Percentiles rank a stretch among this genome's conserved stretches.
Evolutionary conservation across 495 filamentous ascomycete genomes (phyloP).

Genomic region (Penicillium odoratum): DNA sequence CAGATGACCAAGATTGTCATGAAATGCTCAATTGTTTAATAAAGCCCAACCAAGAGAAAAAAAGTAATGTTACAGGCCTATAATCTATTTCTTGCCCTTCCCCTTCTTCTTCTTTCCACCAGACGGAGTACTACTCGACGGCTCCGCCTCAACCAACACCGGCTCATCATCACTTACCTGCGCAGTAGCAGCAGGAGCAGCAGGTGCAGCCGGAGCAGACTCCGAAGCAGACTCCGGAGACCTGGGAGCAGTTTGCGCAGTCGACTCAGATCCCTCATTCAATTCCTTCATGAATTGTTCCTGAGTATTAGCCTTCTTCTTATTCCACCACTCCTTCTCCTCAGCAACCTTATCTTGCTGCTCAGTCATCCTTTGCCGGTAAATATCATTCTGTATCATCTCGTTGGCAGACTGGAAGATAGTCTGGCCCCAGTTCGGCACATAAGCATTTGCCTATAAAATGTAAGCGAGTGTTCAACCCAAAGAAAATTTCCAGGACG

Average conservation of each 20-base stretch:
- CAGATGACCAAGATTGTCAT: neutral
- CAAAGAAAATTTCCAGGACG: slow-evolving; percentile 1
- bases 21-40: slow-evolving; percentile 6
- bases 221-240: slow-evolving; percentile 23
- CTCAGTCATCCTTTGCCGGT: slow-evolving; percentile 60
- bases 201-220: slow-evolving; percentile 9
- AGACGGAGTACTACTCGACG: slow-evolving; percentile 41
- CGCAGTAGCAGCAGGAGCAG: slow-evolving; percentile 32
- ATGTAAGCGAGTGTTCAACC: slow-evolving; percentile 7
- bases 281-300: slow-evolving; percentile 84
- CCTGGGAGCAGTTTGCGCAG: slow-evolving; percentile 27
- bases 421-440: slow-evolving; percentile 81
- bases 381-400: slow-evolving; percentile 67
- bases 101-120: slow-evolving; percentile 65
- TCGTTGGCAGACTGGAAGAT: slow-evolving; percentile 96
- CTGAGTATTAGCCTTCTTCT: slow-evolving; percentile 73
- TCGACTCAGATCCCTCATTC: slow-evolving; percentile 45
- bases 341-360: slow-evolving; percentile 64
- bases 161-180: slow-evolving; percentile 75
- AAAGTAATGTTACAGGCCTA: slow-evolving; percentile 17
- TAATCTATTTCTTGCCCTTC: slow-evolving; percentile 71
- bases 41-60: slow-evolving; percentile 13
- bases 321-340: slow-evolving; percentile 89
- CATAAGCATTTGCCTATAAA: slow-evolving; percentile 78
- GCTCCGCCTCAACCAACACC: slow-evolving; percentile 76